A percentile compares a stretch with the other conserved stretches of the same genome.
phyloP scores from a whole-genome alignment of 2,329 filamentous ascomycete species.

The Blastomyces silverae region DNA sequence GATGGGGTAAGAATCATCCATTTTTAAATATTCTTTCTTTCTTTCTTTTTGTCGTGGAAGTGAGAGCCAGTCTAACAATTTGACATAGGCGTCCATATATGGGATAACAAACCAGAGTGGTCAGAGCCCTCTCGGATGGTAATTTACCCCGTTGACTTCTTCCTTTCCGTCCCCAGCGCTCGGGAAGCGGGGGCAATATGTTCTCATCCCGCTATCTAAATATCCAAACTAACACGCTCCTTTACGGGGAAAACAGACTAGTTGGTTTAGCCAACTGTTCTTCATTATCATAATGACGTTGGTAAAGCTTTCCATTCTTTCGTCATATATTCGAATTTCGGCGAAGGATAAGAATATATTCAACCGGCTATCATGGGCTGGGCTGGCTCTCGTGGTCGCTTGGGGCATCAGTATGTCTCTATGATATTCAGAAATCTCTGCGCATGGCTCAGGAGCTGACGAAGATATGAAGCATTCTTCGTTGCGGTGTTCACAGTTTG shows the following conservation, averaged over 20 bases:
- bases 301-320: constrained; percentile 21
- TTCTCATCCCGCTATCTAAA: background rate
- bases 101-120: constrained; percentile 20
- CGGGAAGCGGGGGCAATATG: background rate
- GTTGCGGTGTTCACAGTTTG: constrained; percentile 19
- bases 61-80: background rate
- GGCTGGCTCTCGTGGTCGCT: constrained; percentile 15
- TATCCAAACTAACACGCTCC: background rate
- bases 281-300: constrained; percentile 19
- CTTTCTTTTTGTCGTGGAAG: background rate
- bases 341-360: constrained; percentile 13
- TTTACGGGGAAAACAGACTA: constrained; percentile 16
- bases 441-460: constrained; percentile 1
- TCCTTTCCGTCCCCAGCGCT: background rate
- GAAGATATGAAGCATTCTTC: constrained; percentile 16
- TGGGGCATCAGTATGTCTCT: constrained; percentile 20
- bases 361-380: constrained; percentile 15
- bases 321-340: constrained; percentile 20
- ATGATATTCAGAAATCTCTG: background rate
- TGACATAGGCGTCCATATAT: constrained; percentile 20
- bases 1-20: constrained; percentile 21
- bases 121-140: constrained; percentile 16
- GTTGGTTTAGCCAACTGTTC: constrained; percentile 20
- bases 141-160: background rate
- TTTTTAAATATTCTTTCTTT: background rate